phyloP scores from a whole-genome alignment of 2,329 filamentous ascomycete species.

The Trichophyton benhamiae region DNA sequence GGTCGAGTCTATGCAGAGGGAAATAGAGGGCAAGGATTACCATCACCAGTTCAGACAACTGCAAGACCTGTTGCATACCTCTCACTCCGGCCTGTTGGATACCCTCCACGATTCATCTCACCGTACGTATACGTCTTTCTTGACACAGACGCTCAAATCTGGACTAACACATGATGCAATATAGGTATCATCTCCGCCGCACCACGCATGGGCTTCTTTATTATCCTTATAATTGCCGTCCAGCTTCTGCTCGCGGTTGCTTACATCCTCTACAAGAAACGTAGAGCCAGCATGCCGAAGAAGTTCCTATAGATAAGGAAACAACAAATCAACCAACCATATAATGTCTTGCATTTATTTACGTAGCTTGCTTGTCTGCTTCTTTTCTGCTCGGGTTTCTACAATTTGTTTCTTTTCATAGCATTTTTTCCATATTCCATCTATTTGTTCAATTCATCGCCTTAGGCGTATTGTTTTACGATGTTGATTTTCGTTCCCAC shows the following conservation, averaged over 20 bases:
- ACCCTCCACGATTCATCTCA: slow-evolving; percentile 40
- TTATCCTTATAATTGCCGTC: slow-evolving; percentile 61
- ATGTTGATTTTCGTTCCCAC: background rate
- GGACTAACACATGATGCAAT: slow-evolving; percentile 3
- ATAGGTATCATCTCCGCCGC: slow-evolving; percentile 41
- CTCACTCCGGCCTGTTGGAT: slow-evolving; percentile 41
- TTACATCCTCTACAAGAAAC: slow-evolving; percentile 70
- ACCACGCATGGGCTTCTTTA: slow-evolving; percentile 48
- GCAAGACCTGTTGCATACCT: slow-evolving; percentile 42
- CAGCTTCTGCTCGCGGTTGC: slow-evolving; percentile 57
- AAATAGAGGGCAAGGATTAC: slow-evolving; percentile 47
- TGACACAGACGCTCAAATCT: slow-evolving; percentile 13
- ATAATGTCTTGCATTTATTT: slow-evolving; percentile 1
- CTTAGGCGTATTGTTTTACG: background rate
- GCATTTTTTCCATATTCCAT: background rate
- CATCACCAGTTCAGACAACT: slow-evolving; percentile 42
- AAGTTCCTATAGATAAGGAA: slow-evolving; percentile 59
- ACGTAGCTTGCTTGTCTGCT: background rate
- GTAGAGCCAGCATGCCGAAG: slow-evolving; percentile 65
- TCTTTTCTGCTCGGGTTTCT: background rate
- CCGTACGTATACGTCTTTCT: slow-evolving; percentile 30
- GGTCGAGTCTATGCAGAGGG: slow-evolving; percentile 40
- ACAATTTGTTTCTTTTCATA: background rate
- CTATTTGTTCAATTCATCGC: background rate
- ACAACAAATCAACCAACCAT: background rate